Evolutionary conservation across 371 early-diverging fungal genomes (phyloP), one percentile per base, ranked within the genome.

Genomic region (Funneliformis caledonium): DNA sequence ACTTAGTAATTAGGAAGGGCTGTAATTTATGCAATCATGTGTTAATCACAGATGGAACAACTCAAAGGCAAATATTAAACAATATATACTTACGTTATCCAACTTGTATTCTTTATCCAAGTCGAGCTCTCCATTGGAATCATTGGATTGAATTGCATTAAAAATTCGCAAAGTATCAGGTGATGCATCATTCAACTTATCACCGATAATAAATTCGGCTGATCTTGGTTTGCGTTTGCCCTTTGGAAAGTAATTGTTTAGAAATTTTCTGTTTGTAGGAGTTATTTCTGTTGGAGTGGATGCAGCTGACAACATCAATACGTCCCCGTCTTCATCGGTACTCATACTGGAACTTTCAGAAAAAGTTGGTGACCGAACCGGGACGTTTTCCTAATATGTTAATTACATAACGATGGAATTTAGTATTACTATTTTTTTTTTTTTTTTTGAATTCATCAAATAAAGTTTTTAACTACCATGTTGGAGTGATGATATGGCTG

Each of bases 101-200:
- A 65, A 14, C 31, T 14, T 11, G 16, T 8, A 65, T 9, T 6
- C 22, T 22, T 26, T 61, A 59, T 19, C 12, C 19, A 61, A 61
- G 37, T n/a, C 16, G 14, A 33, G 10, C 31, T 16, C 37, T 8
- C 33, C 65, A 56, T 56, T 56, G 31, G 31, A 33, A 59, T n/a
- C 59, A 59, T 59, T 12, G n/a, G 5, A 19, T 22, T 64, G 64
- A 1, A 16, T 12, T 65, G 33, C 65, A 31, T 16, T 31, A 26
- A 65, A 16, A 33, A 65, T 65, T 31, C 65, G 65, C 12, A 26
- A 33, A 65, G 65, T 65, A 65, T 65, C 65, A 12, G 65, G 65
- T 11, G 65, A 65, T 31, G 9, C n/a, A 65, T 33, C 65, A 31
- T 65, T 65, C 31, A 65, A 65, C 8, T 26, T 31, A 22, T 65